A percentile compares a stretch with the other conserved stretches of the same genome.
phyloP scores from a whole-genome alignment of 2,329 filamentous ascomycete genomes.

The Fusarium marasasianum region DNA sequence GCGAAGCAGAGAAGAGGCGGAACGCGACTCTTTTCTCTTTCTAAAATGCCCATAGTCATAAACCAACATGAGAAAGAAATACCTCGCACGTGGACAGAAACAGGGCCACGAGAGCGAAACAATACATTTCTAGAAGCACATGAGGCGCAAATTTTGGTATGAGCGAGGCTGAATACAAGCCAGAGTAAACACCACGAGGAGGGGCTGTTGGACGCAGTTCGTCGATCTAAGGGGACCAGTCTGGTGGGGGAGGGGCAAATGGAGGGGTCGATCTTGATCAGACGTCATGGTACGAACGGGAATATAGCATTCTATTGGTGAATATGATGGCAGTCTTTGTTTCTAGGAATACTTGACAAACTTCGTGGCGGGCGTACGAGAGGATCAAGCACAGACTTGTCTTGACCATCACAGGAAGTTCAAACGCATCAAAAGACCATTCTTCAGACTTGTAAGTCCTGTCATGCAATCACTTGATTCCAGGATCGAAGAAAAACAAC shows the following conservation, averaged over 20 bases:
- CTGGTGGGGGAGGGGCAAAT: conserved; percentile 42
- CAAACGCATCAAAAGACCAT: neutral
- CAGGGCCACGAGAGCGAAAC: conserved; percentile 26
- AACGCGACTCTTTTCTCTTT: conserved; percentile 40
- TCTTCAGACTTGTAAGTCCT: neutral
- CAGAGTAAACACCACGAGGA: conserved; percentile 45
- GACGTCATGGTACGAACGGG: conserved; percentile 17
- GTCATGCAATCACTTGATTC: conserved; percentile 22
- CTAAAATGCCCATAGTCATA: neutral
- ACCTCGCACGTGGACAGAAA: conserved; percentile 41
- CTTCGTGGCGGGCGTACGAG: neutral
- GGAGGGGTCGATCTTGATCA: conserved; percentile 41
- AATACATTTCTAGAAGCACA: conserved; percentile 16
- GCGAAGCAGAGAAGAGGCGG: conserved; percentile 9
- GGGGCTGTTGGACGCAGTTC: conserved; percentile 44
- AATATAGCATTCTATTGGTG: conserved; percentile 18
- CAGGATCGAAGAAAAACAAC: neutral
- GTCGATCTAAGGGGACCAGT: conserved; percentile 33
- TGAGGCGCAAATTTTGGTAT: conserved; percentile 20
- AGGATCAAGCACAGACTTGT: neutral
- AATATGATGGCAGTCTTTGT: neutral
- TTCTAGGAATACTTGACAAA: neutral
- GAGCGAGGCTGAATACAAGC: conserved; percentile 38
- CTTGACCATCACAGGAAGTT: neutral
- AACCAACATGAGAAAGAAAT: conserved; percentile 18